A percentile compares a stretch with the other conserved stretches of the same genome.
phyloP scores from a whole-genome alignment of 495 filamentous ascomycete genomes.

The Penicillium psychrofluorescens region DNA sequence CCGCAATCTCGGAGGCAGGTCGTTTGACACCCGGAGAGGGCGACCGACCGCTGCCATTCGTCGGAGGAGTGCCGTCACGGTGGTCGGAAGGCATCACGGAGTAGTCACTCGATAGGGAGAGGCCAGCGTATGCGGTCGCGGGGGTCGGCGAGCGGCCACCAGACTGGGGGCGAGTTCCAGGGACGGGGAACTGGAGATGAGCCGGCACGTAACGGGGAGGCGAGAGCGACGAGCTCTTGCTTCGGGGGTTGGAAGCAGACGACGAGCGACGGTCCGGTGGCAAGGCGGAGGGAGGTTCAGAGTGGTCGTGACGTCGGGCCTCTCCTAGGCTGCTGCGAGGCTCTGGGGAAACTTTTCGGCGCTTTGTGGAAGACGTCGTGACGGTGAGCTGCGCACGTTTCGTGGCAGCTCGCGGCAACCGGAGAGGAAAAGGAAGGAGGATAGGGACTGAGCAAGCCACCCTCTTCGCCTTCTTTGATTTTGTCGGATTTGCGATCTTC shows the following conservation, averaged over 20 bases:
- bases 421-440: conserved; percentile 4
- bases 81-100: conserved; percentile 44
- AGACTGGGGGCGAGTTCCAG: conserved; percentile 26
- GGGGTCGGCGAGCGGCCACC: conserved; percentile 41
- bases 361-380: conserved; percentile 89
- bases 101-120: conserved; percentile 59
- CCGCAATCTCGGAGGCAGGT: conserved; percentile 42
- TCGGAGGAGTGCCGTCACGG: conserved; percentile 16
- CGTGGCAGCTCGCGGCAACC: conserved; percentile 40
- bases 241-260: conserved; percentile 24
- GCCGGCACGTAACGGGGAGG: conserved; percentile 51
- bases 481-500: conserved; percentile 1
- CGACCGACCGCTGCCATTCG: conserved; percentile 27
- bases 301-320: conserved; percentile 33
- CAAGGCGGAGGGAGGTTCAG: conserved; percentile 19
- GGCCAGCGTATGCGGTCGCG: conserved; percentile 63
- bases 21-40: conserved; percentile 48
- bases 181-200: conserved; percentile 55
- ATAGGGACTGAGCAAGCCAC: background rate
- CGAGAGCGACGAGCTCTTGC: conserved; percentile 26
- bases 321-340: conserved; percentile 38
- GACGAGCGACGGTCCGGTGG: conserved; percentile 18
- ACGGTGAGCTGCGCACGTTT: conserved; percentile 61
- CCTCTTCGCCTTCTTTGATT: background rate
- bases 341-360: conserved; percentile 67